These are phyloP conservation scores for Phytophthora melonis DNA, from an alignment of 352 stramenopile genomes.

Conservation along the genomic window DNA sequence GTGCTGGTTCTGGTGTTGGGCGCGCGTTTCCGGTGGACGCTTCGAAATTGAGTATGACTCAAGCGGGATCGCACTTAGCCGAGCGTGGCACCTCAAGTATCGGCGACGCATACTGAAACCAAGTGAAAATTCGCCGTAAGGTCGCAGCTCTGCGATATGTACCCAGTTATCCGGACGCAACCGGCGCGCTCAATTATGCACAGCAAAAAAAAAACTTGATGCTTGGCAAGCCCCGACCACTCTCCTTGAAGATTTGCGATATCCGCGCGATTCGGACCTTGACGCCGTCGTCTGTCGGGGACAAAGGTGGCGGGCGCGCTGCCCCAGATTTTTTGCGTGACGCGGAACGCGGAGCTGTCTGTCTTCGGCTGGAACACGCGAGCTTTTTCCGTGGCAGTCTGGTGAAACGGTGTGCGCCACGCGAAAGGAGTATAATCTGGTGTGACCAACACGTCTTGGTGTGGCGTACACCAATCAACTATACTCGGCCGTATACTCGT, in stretches of 20 bases:
- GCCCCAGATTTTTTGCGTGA: not conserved
- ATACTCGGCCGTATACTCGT: constrained; percentile 11
- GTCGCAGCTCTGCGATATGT: constrained; percentile 8
- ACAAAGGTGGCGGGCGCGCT: constrained; percentile 4
- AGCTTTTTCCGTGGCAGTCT: not conserved
- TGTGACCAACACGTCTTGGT: not conserved
- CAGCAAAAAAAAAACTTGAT: constrained; percentile 4
- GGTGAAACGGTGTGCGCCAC: not conserved
- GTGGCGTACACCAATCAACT: not conserved
- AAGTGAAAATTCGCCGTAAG: constrained; percentile 20
- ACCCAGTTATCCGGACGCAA: constrained; percentile 17
- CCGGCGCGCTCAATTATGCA: not conserved
- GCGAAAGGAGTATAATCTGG: not conserved
- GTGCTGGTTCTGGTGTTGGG: not conserved
- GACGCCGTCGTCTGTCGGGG: constrained; percentile 19
- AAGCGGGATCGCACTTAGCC: constrained; percentile 2
- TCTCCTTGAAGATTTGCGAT: constrained; percentile 39
- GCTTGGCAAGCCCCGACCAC: constrained; percentile 22
- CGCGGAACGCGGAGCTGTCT: not conserved
- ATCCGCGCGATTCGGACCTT: constrained; percentile 9
- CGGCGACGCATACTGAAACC: constrained; percentile 7
- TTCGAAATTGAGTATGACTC: constrained; percentile 22
- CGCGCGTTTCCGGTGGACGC: constrained; percentile 27
- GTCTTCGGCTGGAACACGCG: not conserved
- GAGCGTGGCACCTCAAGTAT: constrained; percentile 12